Evolutionary conservation across 148 eudicot species (phyloP), one percentile per base, ranked within the genome.

Genomic region (Suaeda aralocaspica): DNA sequence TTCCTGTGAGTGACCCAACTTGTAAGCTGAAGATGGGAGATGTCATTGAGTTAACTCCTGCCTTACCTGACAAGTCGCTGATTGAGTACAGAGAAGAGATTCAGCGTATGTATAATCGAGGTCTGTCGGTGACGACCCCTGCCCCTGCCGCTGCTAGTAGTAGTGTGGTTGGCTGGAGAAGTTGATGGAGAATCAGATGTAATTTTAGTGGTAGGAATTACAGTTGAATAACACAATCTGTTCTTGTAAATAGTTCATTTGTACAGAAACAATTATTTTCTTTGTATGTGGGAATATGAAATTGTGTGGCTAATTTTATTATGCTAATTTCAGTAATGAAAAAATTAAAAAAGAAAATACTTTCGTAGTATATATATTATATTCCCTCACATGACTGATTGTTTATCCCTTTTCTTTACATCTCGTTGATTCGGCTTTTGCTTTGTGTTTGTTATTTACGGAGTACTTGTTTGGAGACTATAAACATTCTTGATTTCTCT

Each of bases 21-120:
- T 83, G 86, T 83, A 84, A 82, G 76, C 82, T 94, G 68, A 89
- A 83, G 78, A 94, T 91, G 97, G 98, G 98, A 16, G 98, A 91
- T 63, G 96, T 94, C 5, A 82, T 94, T 36, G 98, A 91, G 81
- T 83, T 94, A 19, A 84, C 87, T 39, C 97, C 96, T 10, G 82
- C 89, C 41, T 82, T 94, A 67, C 92, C 97, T 2, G 85, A 86
- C 63, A 91, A 86, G 73, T 91, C 96, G 3, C 78, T 93, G 74
- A 71, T 74, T 0, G 90, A 80, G 50, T 89, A 86, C 86, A 80
- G 96, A 79, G 96, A 93, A 78, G 92, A 88, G 85, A 91, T 93
- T 56, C 92, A 91, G 67, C 92, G 98, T 28, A 91, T 94, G 97
- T 94, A 94, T 55, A 71, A 86, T 77, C 68, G 82, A 28, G 94